Conservation (phyloP, 2,329 filamentous ascomycete genomes). For the Camillea tinctor region DNA sequence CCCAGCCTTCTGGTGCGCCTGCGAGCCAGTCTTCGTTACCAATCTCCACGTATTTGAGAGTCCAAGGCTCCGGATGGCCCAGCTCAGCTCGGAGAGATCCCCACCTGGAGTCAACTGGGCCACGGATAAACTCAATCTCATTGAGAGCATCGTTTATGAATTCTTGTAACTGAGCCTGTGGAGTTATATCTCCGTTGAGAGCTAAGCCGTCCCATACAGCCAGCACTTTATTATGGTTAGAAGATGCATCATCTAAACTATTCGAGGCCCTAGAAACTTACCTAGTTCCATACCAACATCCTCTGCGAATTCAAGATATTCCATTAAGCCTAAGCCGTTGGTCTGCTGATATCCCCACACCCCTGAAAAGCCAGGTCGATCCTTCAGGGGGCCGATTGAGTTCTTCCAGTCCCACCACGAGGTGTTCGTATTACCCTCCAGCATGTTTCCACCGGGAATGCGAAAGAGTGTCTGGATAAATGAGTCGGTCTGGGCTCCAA, state of each 20-base stretch:
- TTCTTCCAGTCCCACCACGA: conserved; percentile 53
- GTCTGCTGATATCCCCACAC: conserved; percentile 63
- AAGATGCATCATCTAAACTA: neutral
- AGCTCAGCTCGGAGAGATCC: conserved; percentile 57
- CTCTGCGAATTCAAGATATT: conserved; percentile 61
- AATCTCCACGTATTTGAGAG: conserved; percentile 61
- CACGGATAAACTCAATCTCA: conserved; percentile 63
- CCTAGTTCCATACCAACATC: conserved; percentile 57
- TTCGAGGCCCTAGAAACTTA: conserved; percentile 23
- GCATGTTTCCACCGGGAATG: conserved; percentile 65
- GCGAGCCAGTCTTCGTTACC: conserved; percentile 68
- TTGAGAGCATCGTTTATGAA: conserved; percentile 61
- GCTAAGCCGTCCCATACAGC: conserved; percentile 58
- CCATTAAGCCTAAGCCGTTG: conserved; percentile 59
- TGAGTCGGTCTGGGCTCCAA: conserved; percentile 2
- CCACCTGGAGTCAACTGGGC: conserved; percentile 51
- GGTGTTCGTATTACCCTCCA: conserved; percentile 46
- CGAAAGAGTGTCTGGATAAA: conserved; percentile 52
- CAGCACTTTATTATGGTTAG: conserved; percentile 39
- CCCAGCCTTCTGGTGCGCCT: conserved; percentile 44
- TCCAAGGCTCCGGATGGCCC: conserved; percentile 61
- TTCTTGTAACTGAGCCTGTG: conserved; percentile 50
- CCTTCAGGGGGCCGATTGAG: conserved; percentile 51
- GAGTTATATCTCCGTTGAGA: conserved; percentile 51
- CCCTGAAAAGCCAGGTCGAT: conserved; percentile 54